phyloP scores from a whole-genome alignment of 768 basidiomycete species.

The Suillus subluteus region DNA sequence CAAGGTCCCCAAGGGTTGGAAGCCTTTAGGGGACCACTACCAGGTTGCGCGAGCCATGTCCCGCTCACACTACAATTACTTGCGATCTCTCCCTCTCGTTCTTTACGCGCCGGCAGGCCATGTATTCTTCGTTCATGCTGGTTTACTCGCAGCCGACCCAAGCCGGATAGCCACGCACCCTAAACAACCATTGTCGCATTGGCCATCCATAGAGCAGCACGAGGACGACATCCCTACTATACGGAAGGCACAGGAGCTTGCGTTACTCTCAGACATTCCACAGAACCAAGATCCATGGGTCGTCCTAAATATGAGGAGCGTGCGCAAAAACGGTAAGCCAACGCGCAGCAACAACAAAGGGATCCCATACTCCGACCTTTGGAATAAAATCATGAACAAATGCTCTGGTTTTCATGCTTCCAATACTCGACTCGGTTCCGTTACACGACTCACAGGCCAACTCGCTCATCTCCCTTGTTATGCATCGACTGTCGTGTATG shows the following conservation, averaged over 20 bases:
- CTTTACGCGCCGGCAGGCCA: conserved; percentile 79
- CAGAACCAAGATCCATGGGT: conserved; percentile 83
- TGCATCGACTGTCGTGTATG: conserved; percentile 83
- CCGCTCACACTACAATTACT: conserved; percentile 67
- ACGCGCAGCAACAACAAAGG: conserved; percentile 45
- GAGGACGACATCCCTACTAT: conserved; percentile 31
- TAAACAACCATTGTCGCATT: conserved; percentile 72
- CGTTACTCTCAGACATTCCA: conserved; percentile 66
- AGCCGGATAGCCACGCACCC: conserved; percentile 47
- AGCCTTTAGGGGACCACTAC: conserved; percentile 78
- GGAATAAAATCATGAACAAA: conserved; percentile 65
- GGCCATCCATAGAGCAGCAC: conserved; percentile 45
- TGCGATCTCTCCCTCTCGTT: conserved; percentile 71
- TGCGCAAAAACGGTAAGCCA: conserved; percentile 43
- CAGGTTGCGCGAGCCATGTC: conserved; percentile 70
- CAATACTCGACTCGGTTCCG: background rate
- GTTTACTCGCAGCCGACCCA: conserved; percentile 77
- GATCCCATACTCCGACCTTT: conserved; percentile 74
- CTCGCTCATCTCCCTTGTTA: conserved; percentile 56
- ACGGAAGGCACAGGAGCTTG: conserved; percentile 66
- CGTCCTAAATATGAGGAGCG: conserved; percentile 44
- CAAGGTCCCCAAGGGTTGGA: conserved; percentile 69
- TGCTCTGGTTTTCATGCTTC: conserved; percentile 53
- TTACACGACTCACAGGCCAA: background rate
- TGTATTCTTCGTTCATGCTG: conserved; percentile 81